Conservation (phyloP, 106 monocot genomes). For the Phalaenopsis aphrodite region DNA sequence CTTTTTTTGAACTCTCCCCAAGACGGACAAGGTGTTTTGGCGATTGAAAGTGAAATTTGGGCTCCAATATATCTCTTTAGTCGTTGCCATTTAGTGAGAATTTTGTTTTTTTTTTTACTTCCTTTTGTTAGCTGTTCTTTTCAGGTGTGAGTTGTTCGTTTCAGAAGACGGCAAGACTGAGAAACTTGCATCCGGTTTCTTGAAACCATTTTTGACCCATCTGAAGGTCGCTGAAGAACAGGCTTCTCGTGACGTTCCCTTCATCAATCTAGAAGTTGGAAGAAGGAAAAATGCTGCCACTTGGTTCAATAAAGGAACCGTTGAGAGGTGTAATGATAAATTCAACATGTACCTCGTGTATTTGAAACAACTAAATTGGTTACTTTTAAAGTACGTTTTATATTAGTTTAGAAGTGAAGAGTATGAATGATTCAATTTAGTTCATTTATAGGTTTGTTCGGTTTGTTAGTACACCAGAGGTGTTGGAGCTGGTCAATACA, state of each 20-base stretch:
- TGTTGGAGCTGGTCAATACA: conserved; percentile 81
- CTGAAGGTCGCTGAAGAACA: conserved; percentile 85
- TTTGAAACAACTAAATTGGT: neutral
- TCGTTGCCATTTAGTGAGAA: neutral
- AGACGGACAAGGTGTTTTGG: conserved; percentile 49
- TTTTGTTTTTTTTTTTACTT: neutral
- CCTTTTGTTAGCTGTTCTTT: conserved; percentile 6
- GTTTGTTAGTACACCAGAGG: conserved; percentile 94
- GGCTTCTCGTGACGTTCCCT: conserved; percentile 25
- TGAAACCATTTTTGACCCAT: conserved; percentile 87
- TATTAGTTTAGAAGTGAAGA: neutral
- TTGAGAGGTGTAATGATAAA: conserved; percentile 15
- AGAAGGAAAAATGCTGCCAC: conserved; percentile 16
- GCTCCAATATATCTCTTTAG: neutral
- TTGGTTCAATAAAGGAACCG: conserved; percentile 31
- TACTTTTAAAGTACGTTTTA: neutral
- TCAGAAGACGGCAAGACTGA: conserved; percentile 72
- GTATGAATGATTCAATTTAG: neutral
- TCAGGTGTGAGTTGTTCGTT: conserved; percentile 88
- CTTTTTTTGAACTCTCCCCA: conserved; percentile 86
- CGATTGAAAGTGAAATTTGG: neutral
- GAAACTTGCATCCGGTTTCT: conserved; percentile 82
- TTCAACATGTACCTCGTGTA: neutral
- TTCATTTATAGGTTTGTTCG: conserved; percentile 75
- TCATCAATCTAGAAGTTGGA: conserved; percentile 31